These are phyloP conservation scores for Cercospora citrullina DNA, from an alignment of 2,329 filamentous ascomycete species.

Conservation along the genomic window DNA sequence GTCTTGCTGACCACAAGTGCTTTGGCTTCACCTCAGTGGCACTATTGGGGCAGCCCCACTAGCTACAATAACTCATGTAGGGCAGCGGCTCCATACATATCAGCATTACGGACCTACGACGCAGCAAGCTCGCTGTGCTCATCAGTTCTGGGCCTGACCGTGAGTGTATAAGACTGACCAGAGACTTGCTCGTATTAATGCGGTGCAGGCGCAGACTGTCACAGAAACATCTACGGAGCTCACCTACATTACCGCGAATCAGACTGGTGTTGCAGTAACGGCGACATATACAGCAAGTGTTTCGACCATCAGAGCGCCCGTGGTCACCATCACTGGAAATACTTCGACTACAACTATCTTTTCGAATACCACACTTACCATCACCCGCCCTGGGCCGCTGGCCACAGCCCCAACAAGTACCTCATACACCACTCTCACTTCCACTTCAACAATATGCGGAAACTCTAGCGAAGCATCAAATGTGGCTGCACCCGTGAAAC, in stretches of 20 bases:
- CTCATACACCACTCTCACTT: constrained; percentile 8
- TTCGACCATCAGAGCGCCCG: neutral
- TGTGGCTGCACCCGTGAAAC: neutral
- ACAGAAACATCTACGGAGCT: constrained; percentile 3
- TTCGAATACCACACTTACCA: constrained; percentile 4
- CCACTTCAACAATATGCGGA: constrained; percentile 9
- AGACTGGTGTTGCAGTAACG: neutral
- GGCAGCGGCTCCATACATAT: constrained; percentile 11
- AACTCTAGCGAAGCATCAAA: neutral
- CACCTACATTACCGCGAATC: neutral
- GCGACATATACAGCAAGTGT: neutral
- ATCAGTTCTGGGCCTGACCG: constrained; percentile 8
- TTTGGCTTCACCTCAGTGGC: constrained; percentile 5
- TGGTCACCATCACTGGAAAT: constrained; percentile 3
- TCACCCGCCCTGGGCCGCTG: neutral
- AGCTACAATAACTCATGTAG: constrained; percentile 4
- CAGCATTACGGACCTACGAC: constrained; percentile 7
- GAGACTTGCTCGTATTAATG: neutral
- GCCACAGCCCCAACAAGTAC: constrained; percentile 1
- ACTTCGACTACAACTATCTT: constrained; percentile 5
- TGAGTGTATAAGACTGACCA: neutral
- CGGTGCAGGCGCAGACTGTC: neutral
- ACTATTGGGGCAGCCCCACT: neutral
- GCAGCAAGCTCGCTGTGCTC: constrained; percentile 13
- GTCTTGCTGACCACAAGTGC: neutral